Evolutionary conservation across 2,329 filamentous ascomycete species (phyloP).

Genomic region (Arthrobotrys pseudoclavata): DNA sequence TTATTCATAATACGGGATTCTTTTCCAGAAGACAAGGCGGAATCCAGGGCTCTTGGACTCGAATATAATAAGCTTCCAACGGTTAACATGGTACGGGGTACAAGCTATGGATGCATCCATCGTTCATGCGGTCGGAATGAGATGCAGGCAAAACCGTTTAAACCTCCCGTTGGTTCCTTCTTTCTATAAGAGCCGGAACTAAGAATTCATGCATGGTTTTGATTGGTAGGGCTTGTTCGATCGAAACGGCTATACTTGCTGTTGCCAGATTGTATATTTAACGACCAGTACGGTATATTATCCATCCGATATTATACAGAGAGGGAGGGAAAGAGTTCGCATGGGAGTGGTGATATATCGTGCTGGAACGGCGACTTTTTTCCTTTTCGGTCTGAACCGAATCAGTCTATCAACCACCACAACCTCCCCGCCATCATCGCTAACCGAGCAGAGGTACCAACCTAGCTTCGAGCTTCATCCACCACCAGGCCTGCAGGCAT

Average conservation of each 20-base stretch:
- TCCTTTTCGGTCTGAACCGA: background rate
- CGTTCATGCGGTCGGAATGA: slow-evolving; percentile 20
- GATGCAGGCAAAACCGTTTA: background rate
- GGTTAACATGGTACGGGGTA: background rate
- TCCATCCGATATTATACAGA: background rate
- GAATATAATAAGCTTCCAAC: background rate
- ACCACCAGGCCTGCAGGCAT: no score
- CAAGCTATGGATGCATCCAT: background rate
- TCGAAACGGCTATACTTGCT: slow-evolving; percentile 7
- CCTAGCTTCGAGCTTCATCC: no score
- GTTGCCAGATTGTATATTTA: slow-evolving; percentile 1
- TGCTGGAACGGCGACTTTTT: slow-evolving; percentile 18
- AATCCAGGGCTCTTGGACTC: slow-evolving; percentile 2
- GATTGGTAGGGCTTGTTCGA: background rate
- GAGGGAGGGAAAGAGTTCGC: background rate
- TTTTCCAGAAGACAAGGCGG: slow-evolving; percentile 1
- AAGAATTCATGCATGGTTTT: slow-evolving; percentile 9
- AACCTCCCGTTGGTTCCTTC: background rate
- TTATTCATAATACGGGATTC: background rate
- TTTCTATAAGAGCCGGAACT: background rate
- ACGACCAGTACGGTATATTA: background rate
- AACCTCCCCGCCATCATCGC: background rate
- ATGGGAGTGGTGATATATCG: slow-evolving; percentile 16
- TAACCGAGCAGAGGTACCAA: background rate
- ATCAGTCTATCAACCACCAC: background rate